phyloP scores from a whole-genome alignment of 805 yeast species.

The Yarrowia yakushimensis region DNA sequence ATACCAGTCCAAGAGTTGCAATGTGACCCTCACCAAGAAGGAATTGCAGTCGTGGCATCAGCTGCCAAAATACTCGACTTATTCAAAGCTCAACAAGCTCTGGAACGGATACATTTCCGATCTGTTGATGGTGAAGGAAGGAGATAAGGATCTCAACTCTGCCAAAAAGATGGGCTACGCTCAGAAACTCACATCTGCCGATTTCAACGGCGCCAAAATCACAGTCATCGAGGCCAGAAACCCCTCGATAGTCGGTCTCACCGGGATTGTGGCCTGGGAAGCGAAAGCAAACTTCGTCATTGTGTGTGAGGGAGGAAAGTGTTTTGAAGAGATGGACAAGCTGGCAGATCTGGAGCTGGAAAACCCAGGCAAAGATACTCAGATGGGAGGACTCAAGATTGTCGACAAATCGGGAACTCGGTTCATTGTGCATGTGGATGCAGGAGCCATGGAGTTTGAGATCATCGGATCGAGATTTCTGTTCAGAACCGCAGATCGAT shows the following conservation, averaged over 20 bases:
- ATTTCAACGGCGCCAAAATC: slow-evolving; percentile 71
- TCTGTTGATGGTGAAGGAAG: slow-evolving; percentile 40
- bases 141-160: neutral
- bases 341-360: neutral
- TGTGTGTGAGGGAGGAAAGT: slow-evolving; percentile 45
- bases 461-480: slow-evolving; percentile 77
- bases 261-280: slow-evolving; percentile 83
- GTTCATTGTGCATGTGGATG: slow-evolving; percentile 42
- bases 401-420: slow-evolving; percentile 65
- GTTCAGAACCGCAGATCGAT: slow-evolving; percentile 72
- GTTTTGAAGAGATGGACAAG: slow-evolving; percentile 12
- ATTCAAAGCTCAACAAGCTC: slow-evolving; percentile 50
- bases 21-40: neutral
- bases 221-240: slow-evolving; percentile 58
- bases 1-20: neutral
- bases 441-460: slow-evolving; percentile 48
- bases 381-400: slow-evolving; percentile 62
- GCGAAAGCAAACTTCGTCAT: slow-evolving; percentile 68
- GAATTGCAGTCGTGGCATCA: neutral
- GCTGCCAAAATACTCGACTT: slow-evolving; percentile 45
- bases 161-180: slow-evolving; percentile 26
- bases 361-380: slow-evolving; percentile 29
- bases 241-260: slow-evolving; percentile 52
- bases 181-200: slow-evolving; percentile 62
- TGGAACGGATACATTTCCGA: slow-evolving; percentile 73